Evolutionary conservation across 345 rosid genomes (phyloP), one percentile per base, ranked within the genome.

Genomic region (Xanthoceras sorbifolium): DNA sequence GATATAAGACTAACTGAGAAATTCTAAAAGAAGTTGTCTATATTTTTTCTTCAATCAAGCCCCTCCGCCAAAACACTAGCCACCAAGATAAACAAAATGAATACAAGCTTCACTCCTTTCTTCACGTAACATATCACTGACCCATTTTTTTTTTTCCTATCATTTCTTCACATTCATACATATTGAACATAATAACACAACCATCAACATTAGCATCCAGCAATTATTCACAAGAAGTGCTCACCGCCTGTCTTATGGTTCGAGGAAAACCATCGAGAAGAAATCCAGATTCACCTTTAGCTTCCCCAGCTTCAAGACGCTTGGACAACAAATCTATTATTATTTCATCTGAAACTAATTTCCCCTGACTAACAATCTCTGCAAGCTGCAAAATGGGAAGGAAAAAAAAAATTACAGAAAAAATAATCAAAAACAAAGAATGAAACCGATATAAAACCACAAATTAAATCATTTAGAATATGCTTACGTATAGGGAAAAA

Each of bases 261-360:
- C 98, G 89, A 79, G 98, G 99, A 76, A 96, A 96, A 34, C 99
- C 98, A 88, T 96, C 99, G 57, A 96, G 98, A 81, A 96, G 92
- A 86, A 93, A 96, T 54, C 99, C 97, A 32, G 97, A 80, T 84
- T 93, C 99, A 34, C 94, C 97, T 81, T 91, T 87, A 31, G 84
- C 86, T 79, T 83, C 94, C 55, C 93, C 91, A 14, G 84, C 88
- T 84, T 87, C 85, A 25, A 96, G 97, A 31, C 94, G 92, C 79
- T 90, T 96, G 18, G 97, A 90, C 80, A 96, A 79, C 62, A 96
- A 77, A 79, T 85, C 85, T 69, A 96, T 92, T 52, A 96, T 90
- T 77, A 90, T 77, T 80, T 96, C 99, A 86, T 96, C 99, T 9
- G 97, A 89, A 75, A 96, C 97, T 83, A 96, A 72, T 72, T 92